Percentiles rank a stretch among this genome's conserved stretches.
These are phyloP conservation scores for Tolypocladium endophyticum DNA, from an alignment of 2,329 filamentous ascomycete genomes.

Conservation along the genomic window DNA sequence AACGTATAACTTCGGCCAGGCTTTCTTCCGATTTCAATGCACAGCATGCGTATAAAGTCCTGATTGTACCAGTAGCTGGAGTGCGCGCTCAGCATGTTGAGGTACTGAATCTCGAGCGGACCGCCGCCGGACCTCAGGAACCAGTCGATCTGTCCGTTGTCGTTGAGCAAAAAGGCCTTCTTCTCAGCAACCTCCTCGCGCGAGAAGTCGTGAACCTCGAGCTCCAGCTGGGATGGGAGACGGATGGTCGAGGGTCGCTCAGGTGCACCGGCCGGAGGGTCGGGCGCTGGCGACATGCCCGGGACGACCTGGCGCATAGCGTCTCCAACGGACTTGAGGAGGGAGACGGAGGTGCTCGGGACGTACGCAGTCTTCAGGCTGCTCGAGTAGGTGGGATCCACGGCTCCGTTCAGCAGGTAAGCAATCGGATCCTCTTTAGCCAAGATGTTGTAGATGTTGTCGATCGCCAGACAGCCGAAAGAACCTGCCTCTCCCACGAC, in stretches of 20 bases:
- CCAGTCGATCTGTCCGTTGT: conserved; percentile 93
- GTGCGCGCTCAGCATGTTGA: conserved; percentile 95
- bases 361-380: conserved; percentile 70
- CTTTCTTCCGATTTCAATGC: conserved; percentile 72
- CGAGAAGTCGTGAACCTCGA: conserved; percentile 92
- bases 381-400: conserved; percentile 70
- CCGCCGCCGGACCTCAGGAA: conserved; percentile 76
- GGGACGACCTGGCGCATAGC: conserved; percentile 54
- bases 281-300: conserved; percentile 26
- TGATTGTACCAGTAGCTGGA: conserved; percentile 84
- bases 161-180: conserved; percentile 78
- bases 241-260: conserved; percentile 31
- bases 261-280: conserved; percentile 17
- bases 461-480: conserved; percentile 85
- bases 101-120: conserved; percentile 84
- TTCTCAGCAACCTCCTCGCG: conserved; percentile 87
- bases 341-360: conserved; percentile 57
- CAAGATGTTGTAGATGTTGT: conserved; percentile 95
- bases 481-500: conserved; percentile 69
- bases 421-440: conserved; percentile 65
- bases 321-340: conserved; percentile 54
- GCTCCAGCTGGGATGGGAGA: conserved; percentile 61
- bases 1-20: conserved; percentile 53
- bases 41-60: conserved; percentile 85
- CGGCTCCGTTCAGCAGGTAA: conserved; percentile 82